Base-by-base conservation (phyloP, 768 basidiomycete species). In the Pilatotrama ljubarskyi region DNA sequence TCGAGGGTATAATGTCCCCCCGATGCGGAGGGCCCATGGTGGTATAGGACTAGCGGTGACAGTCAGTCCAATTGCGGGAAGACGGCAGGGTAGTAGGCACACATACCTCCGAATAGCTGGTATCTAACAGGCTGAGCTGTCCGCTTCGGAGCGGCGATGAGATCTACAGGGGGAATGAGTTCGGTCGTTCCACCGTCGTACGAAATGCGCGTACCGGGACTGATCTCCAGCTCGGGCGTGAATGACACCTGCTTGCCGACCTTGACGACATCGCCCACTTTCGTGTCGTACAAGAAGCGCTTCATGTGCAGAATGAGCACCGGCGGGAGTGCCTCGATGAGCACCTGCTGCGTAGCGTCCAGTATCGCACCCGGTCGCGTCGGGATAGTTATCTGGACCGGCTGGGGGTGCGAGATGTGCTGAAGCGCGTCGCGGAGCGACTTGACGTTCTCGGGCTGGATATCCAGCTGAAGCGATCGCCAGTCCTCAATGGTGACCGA, bases 1-100 rank as follows among this genome's bases (percentile, higher is more conserved):
- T 94, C 90, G 47, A 96, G 83, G 2, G 95, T 98, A 76, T 98
- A 98, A 73, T 98, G 96, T 0, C 96, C 96, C 2, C 95, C 94
- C 0, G 88, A 87, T 0, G 96, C 93, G 7, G 91, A 91, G 26
- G 80, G 77, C 2, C 96, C 96, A 65, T 99, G 95, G 72, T 99
- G 96, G 73, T 98, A 98, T 13, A 98, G 75, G 9, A 87, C 96
- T 91, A 64, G 2, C 51, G 48, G 53, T 10, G 15, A 43, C 25
- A 50, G 43, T 14, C 51, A 60, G 40, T 29, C 29, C 54, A 32
- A 25, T 38, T 7, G 3, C 35, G 24, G 13, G 14, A 22, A 51
- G 40, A 13, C 38, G 11, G 13, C 35, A 9, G 7, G 11, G 15
- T 13, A 4, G 24, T n/a, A n/a, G n/a, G n/a, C n/a, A 60, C 20